Evolutionary conservation across 1,139 yeast genomes (phyloP).

Genomic region (Pichia sp.): DNA sequence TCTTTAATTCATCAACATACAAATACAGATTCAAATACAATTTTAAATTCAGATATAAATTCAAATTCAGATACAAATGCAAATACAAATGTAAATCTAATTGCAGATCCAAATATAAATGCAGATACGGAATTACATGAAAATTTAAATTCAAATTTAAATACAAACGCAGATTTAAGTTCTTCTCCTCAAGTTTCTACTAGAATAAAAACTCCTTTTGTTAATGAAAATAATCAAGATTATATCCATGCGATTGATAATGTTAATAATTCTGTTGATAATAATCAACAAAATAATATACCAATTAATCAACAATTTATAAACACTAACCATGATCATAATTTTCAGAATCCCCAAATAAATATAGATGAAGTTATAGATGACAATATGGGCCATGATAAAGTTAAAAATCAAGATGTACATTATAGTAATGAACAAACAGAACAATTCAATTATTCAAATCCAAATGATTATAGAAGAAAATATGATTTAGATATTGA

Average conservation of each 20-base stretch:
- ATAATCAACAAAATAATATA: background rate
- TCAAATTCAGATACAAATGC: background rate
- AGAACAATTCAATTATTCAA: background rate
- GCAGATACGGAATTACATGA: background rate
- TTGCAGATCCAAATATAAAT: background rate
- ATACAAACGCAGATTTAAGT: too few relatives aligned
- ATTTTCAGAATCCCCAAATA: background rate
- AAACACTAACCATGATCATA: background rate
- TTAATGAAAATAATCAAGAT: background rate
- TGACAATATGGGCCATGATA: too few relatives aligned
- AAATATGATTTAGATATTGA: slow-evolving; percentile 63
- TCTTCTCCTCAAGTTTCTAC: background rate
- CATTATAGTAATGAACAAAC: background rate
- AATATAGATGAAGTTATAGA: background rate
- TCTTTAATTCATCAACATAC: background rate
- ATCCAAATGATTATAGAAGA: slow-evolving; percentile 15
- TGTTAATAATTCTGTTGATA: background rate
- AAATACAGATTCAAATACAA: background rate
- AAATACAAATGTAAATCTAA: background rate
- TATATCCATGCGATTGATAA: too few relatives aligned
- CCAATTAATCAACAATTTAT: background rate
- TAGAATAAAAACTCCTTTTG: slow-evolving; percentile 4
- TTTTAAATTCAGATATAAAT: slow-evolving; percentile 1
- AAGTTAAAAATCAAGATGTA: background rate
- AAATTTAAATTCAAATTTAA: slow-evolving; percentile 1